A percentile compares a stretch with the other conserved stretches of the same genome.
phyloP scores from a whole-genome alignment of 148 eudicot genomes.

The Amaranthus cruentus region DNA sequence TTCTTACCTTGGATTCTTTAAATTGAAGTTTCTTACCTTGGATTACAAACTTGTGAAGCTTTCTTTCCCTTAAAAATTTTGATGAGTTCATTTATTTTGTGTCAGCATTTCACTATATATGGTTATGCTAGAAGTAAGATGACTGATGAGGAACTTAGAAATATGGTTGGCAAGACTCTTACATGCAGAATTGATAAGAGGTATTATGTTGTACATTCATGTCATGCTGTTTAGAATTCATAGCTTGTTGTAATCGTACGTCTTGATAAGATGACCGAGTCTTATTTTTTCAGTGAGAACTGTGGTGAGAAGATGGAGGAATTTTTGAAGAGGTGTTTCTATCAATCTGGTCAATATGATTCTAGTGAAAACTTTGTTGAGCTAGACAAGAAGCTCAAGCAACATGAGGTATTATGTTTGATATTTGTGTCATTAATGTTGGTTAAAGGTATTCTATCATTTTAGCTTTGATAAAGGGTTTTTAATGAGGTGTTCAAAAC shows the following conservation, averaged over 20 bases:
- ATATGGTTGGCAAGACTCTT: constrained; percentile 91
- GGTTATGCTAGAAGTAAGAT: constrained; percentile 99
- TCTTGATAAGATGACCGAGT: background rate
- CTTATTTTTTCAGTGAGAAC: constrained; percentile 56
- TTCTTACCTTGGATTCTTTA: background rate
- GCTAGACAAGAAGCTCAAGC: constrained; percentile 71
- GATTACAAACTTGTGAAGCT: background rate
- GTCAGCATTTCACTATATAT: constrained; percentile 88
- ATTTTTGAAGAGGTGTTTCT: constrained; percentile 80
- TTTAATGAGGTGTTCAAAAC: no score
- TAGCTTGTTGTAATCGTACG: background rate
- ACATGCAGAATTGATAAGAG: constrained; percentile 97
- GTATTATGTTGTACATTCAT: constrained; percentile 22
- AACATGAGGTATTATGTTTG: constrained; percentile 64
- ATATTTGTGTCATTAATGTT: no score
- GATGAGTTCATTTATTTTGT: constrained; percentile 12
- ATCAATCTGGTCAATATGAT: constrained; percentile 87
- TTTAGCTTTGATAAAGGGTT: no score
- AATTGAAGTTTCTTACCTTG: background rate
- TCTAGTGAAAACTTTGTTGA: constrained; percentile 54
- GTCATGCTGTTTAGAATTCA: background rate
- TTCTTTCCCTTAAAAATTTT: background rate
- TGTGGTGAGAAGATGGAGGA: constrained; percentile 87
- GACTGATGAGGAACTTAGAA: constrained; percentile 89
- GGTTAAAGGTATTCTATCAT: no score